phyloP scores from a whole-genome alignment of 805 yeast genomes.

The Dipodascopsis uninucleata region DNA sequence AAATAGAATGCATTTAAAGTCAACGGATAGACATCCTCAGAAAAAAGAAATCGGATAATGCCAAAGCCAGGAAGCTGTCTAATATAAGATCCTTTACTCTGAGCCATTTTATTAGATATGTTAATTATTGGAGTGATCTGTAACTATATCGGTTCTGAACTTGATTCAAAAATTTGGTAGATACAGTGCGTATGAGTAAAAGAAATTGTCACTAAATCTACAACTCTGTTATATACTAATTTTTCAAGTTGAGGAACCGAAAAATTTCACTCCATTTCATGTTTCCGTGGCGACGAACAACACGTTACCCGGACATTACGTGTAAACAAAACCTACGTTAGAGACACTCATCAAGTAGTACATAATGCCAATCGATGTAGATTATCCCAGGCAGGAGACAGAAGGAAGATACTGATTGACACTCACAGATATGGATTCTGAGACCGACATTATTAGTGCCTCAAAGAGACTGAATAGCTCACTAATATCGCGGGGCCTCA shows the following conservation, averaged over 20 bases:
- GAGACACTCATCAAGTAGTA: neutral
- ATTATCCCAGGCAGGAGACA: neutral
- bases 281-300: neutral
- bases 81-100: constrained; percentile 11
- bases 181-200: neutral
- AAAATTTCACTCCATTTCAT: neutral
- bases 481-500: constrained; percentile 19
- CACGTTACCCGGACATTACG: no score
- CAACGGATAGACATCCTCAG: constrained; percentile 23
- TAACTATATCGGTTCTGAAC: no score
- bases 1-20: constrained; percentile 15
- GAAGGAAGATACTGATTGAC: neutral
- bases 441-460: constrained; percentile 22
- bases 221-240: neutral
- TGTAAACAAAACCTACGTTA: neutral
- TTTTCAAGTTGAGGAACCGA: neutral
- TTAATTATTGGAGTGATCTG: no score
- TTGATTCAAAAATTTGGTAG: no score
- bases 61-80: constrained; percentile 3
- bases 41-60: constrained; percentile 5
- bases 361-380: neutral
- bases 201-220: neutral
- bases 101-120: neutral
- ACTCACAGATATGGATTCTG: constrained; percentile 18
- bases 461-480: constrained; percentile 19